Base-by-base conservation (phyloP, 2,329 filamentous ascomycete genomes). In the Monilinia laxa region DNA sequence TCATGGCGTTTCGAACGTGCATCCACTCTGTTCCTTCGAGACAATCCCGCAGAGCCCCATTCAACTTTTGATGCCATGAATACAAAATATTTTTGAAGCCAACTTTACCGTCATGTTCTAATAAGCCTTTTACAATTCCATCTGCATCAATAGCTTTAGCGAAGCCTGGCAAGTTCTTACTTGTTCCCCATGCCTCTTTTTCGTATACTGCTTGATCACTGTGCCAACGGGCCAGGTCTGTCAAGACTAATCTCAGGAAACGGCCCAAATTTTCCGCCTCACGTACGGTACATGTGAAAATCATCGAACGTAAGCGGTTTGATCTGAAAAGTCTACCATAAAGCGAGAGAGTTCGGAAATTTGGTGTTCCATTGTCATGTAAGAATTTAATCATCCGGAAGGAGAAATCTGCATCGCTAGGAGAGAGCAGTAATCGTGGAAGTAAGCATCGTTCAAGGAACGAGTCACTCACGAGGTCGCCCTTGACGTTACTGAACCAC, bases 1-100 rank as follows among this genome's bases (percentile, higher is more conserved):
- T 95, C 71, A 98, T 96, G 55, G 93, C 92, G 76, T 99, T 99
- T 65, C 94, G 89, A 76, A 98, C 96, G 77, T 97, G 93, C 90
- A 97, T 97, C 85, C 95, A 99, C 78, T 98, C 94, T 42, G 86
- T 88, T 38, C 90, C 89, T 23, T 87, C 87, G 57, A 99, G 83
- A 76, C 94, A 97, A 49, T 85, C 85, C 76, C 93, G 93, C 65
- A 99, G 81, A 2, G 94, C 92, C 60, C 82, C 85, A 73, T 90
- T 90, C 54, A 99, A 80, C 70, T 90, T 87, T 73, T 90, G 88
- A 78, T 99, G 96, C 93, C 94, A 98, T 72, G 91, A 90, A 81
- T 90, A 95, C 42, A 97, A 82, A 63, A 96, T 80, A 72, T 91
- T 89, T 60, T 92, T 89, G 81, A 96, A 99, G 64, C 93, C 87